Conservation (phyloP, 78 protist species). For the Anaeramoeba ignava region DNA sequence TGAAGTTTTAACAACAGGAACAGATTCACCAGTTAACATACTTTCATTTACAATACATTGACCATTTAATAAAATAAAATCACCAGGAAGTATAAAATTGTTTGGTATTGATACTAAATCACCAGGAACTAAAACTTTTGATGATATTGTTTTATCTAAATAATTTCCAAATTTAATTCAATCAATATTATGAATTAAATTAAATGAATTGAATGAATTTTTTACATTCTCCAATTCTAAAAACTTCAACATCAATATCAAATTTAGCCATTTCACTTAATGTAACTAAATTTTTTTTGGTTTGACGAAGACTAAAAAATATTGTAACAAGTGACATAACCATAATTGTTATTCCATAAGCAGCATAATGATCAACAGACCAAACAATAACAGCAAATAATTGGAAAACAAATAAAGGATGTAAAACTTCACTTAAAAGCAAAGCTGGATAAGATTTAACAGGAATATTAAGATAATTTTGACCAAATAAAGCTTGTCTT, state of each 20-base stretch:
- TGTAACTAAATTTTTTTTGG: constrained; percentile 12
- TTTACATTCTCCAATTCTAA: too few relatives aligned
- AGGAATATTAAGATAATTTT: neutral
- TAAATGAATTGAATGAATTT: too few relatives aligned
- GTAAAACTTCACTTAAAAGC: constrained; percentile 49
- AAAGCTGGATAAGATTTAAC: constrained; percentile 29
- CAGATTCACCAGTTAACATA: constrained; percentile 1
- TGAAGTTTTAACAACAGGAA: neutral
- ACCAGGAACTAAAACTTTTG: neutral
- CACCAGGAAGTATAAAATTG: neutral
- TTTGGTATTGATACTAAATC: neutral
- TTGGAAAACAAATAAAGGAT: constrained; percentile 81
- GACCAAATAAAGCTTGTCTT: neutral
- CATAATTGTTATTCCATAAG: constrained; percentile 55
- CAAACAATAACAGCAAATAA: constrained; percentile 45
- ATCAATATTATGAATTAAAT: too few relatives aligned
- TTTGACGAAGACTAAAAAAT: constrained; percentile 9
- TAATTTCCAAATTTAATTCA: too few relatives aligned
- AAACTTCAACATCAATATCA: too few relatives aligned
- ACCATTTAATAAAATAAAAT: neutral
- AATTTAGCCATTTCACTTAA: constrained; percentile 29
- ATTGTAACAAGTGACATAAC: constrained; percentile 48
- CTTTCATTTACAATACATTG: neutral
- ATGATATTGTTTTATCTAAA: too few relatives aligned
- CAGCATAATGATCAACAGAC: constrained; percentile 47